Evolutionary conservation across 805 yeast genomes (phyloP).

Genomic region (Cyberlindnera veronae): DNA sequence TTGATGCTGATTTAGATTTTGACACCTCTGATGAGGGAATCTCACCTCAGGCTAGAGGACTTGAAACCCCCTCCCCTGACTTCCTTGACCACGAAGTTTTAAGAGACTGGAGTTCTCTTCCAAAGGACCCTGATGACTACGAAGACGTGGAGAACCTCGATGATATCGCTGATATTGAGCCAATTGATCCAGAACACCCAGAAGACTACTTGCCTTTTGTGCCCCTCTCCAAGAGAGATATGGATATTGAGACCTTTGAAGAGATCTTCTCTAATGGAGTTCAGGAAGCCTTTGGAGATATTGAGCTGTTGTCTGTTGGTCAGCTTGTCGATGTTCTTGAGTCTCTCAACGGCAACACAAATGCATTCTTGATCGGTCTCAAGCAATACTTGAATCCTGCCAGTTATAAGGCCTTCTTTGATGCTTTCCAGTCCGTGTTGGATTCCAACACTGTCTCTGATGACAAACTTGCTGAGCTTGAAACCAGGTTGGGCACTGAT

Average conservation of each 20-base stretch:
- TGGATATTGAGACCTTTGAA: background rate
- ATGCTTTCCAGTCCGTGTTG: background rate
- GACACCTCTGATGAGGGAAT: background rate
- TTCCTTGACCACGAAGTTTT: background rate
- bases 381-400: background rate
- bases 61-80: background rate
- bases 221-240: constrained; percentile 1
- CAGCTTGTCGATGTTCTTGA: constrained; percentile 8
- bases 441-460: too few species aligned
- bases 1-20: background rate
- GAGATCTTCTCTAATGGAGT: constrained; percentile 1
- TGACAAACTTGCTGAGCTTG: too few species aligned
- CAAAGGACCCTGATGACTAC: constrained; percentile 6
- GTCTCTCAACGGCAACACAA: constrained; percentile 2
- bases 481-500: too few species aligned
- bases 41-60: background rate
- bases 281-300: constrained; percentile 2
- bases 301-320: constrained; percentile 4
- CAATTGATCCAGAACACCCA: constrained; percentile 6
- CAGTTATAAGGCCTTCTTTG: constrained; percentile 1
- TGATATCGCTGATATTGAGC: constrained; percentile 1
- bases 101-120: background rate
- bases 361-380: constrained; percentile 3
- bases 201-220: background rate
- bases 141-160: constrained; percentile 6